Evolutionary conservation across 108 stramenopile genomes (phyloP).

Genomic region (Skeletonema potamos): DNA sequence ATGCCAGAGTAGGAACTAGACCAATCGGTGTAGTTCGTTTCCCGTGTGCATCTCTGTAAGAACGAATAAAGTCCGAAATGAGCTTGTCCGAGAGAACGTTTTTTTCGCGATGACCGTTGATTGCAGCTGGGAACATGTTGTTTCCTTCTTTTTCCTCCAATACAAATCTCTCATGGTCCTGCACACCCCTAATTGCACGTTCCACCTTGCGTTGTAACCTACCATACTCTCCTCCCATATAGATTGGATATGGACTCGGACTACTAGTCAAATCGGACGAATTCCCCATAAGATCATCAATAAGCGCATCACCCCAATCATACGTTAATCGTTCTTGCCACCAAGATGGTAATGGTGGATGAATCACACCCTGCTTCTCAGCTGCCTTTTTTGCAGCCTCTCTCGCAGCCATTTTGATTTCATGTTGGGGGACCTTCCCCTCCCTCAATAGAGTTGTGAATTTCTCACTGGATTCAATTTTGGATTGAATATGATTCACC

Average conservation of each 20-base stretch:
- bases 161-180: slow-evolving; percentile 25
- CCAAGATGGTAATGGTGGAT: slow-evolving; percentile 34
- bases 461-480: slow-evolving; percentile 28
- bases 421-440: slow-evolving; percentile 4
- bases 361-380: slow-evolving; percentile 25
- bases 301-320: slow-evolving; percentile 66
- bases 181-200: slow-evolving; percentile 19
- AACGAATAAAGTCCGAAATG: slow-evolving; percentile 63
- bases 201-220: slow-evolving; percentile 55
- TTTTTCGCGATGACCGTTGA: not conserved
- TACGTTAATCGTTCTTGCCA: slow-evolving; percentile 58
- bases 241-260: slow-evolving; percentile 69
- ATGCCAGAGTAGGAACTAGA: slow-evolving; percentile 56
- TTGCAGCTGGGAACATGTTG: slow-evolving; percentile 9
- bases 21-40: slow-evolving; percentile 73
- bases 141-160: slow-evolving; percentile 32
- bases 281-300: slow-evolving; percentile 85
- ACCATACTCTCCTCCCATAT: slow-evolving; percentile 60
- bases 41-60: slow-evolving; percentile 79
- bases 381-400: slow-evolving; percentile 45
- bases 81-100: slow-evolving; percentile 54
- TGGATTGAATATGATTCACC: slow-evolving; percentile 28
- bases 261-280: slow-evolving; percentile 63
- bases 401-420: slow-evolving; percentile 26
- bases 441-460: slow-evolving; percentile 22